A percentile compares a stretch with the other conserved stretches of the same genome.
These are phyloP conservation scores for Dothistroma pini DNA, from an alignment of 2,329 filamentous ascomycete species.

Conservation along the genomic window DNA sequence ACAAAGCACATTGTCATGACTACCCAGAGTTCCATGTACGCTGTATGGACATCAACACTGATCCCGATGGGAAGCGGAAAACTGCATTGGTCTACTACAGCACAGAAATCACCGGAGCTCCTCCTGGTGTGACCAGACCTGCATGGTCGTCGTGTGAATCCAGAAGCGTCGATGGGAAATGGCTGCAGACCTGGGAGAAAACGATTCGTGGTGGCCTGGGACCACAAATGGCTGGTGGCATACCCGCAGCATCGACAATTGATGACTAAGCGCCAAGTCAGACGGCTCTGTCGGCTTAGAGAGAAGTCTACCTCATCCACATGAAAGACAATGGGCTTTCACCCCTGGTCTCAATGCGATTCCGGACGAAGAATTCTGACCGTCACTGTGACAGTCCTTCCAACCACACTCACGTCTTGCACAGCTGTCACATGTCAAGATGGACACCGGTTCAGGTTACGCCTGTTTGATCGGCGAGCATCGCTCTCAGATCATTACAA, in stretches of 20 bases:
- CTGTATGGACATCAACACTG: neutral
- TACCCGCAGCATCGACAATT: neutral
- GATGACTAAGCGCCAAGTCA: no score
- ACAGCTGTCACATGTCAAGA: no score
- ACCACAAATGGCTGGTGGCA: neutral
- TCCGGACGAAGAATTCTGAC: no score
- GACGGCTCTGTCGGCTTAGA: no score
- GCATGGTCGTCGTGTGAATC: neutral
- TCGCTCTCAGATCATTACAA: no score
- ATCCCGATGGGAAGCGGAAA: neutral
- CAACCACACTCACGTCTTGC: no score
- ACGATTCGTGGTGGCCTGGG: neutral
- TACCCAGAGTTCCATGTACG: neutral
- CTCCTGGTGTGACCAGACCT: constrained; percentile 1
- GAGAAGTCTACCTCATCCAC: no score
- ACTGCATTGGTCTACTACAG: neutral
- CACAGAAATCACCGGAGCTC: neutral
- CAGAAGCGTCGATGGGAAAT: neutral
- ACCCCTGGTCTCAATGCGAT: no score
- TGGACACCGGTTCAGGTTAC: no score
- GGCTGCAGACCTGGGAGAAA: neutral
- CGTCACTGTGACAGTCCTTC: no score
- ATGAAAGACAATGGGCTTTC: no score
- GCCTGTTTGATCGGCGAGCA: no score
- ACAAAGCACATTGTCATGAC: neutral